These are phyloP conservation scores for Amanita thiersii DNA, from an alignment of 768 basidiomycete genomes.

Conservation along the genomic window DNA sequence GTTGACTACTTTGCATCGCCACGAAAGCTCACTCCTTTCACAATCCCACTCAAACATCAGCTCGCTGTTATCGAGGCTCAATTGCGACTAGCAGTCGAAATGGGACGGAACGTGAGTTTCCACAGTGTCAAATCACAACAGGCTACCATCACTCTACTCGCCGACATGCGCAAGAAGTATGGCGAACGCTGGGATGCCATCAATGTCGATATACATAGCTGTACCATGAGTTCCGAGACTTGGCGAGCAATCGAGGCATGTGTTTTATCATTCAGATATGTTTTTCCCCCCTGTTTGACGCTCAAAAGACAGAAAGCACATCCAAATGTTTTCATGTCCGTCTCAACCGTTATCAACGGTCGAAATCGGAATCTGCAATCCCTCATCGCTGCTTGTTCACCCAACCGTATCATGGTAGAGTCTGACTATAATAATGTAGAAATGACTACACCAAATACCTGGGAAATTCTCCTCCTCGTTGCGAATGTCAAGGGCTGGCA, in stretches of 20 bases:
- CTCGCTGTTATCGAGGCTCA: conserved; percentile 74
- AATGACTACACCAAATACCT: conserved; percentile 50
- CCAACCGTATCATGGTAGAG: conserved; percentile 73
- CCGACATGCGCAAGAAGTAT: conserved; percentile 48
- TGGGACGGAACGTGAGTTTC: conserved; percentile 71
- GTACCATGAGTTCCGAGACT: conserved; percentile 71
- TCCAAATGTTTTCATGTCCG: conserved; percentile 75
- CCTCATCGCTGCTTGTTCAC: conserved; percentile 57
- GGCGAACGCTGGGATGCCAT: conserved; percentile 52
- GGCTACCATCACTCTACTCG: conserved; percentile 60
- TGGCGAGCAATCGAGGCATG: conserved; percentile 71
- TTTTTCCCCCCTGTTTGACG: neutral
- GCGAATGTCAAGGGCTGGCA: conserved; percentile 74
- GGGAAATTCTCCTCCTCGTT: conserved; percentile 69
- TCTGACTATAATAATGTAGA: conserved; percentile 75
- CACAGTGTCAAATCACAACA: conserved; percentile 80
- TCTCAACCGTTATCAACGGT: conserved; percentile 80
- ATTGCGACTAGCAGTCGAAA: conserved; percentile 74
- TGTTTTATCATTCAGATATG: conserved; percentile 5
- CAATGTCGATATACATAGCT: conserved; percentile 87
- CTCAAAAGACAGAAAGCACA: conserved; percentile 54
- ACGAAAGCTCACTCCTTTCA: conserved; percentile 66
- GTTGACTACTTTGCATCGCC: conserved; percentile 39
- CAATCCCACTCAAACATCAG: conserved; percentile 77
- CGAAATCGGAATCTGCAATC: conserved; percentile 55